Conservation (phyloP, 257 asterid genomes). For the Ocimum tenuiflorum region DNA sequence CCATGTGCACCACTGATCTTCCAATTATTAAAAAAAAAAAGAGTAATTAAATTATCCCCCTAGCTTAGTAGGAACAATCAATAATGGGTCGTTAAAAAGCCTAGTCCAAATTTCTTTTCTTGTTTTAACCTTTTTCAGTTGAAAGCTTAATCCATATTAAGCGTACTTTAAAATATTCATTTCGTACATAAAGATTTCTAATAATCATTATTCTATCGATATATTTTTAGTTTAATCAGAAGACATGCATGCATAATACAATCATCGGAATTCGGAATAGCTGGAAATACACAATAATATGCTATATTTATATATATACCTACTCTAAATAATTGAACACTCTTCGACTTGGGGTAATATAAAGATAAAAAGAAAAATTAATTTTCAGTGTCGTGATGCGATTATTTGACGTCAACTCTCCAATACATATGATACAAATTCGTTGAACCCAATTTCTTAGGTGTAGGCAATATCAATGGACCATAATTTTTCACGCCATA, state of each 20-base stretch:
- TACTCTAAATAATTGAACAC: too few species aligned
- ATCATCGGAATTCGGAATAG: constrained; percentile 9
- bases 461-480: too few species aligned
- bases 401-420: too few species aligned
- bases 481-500: too few species aligned
- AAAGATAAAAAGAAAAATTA: too few species aligned
- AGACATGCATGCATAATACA: constrained; percentile 11
- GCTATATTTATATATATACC: not conserved
- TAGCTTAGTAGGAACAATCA: constrained; percentile 30
- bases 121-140: not conserved
- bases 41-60: not conserved
- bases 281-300: constrained; percentile 8
- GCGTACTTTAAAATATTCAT: not conserved
- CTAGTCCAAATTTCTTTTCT: constrained; percentile 17
- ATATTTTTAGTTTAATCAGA: not conserved
- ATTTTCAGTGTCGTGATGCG: too few species aligned
- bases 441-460: too few species aligned
- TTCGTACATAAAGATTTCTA: not conserved
- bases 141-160: not conserved
- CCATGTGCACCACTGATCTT: constrained; percentile 51
- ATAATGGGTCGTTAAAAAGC: constrained; percentile 37
- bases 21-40: constrained; percentile 27
- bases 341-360: too few species aligned
- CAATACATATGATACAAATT: too few species aligned
- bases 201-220: not conserved